These are phyloP conservation scores for Wickerhamiella allomyrinae DNA, from an alignment of 805 yeast species.

Conservation along the genomic window DNA sequence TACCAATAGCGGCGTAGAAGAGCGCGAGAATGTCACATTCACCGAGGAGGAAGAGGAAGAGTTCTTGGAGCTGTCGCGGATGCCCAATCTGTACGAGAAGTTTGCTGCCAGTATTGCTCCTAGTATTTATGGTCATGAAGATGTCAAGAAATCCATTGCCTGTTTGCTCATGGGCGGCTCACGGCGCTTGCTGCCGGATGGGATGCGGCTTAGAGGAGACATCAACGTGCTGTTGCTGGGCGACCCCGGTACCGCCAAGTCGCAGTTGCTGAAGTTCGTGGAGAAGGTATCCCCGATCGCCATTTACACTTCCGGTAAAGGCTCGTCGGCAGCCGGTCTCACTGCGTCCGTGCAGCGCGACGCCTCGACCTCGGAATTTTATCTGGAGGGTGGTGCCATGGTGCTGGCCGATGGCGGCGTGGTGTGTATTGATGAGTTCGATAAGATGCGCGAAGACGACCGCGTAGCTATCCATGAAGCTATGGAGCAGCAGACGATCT, in stretches of 20 bases:
- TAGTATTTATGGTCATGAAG: conserved; percentile 84
- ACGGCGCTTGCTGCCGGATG: conserved; percentile 82
- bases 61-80: conserved; percentile 63
- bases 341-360: conserved; percentile 97
- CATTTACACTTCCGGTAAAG: conserved; percentile 95
- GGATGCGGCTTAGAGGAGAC: conserved; percentile 94
- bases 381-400: conserved; percentile 98
- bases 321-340: conserved; percentile 98
- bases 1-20: conserved; percentile 62
- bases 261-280: conserved; percentile 87
- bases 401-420: conserved; percentile 99
- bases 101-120: conserved; percentile 89
- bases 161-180: conserved; percentile 92
- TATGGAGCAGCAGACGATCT: conserved; percentile 98
- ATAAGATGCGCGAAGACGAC: conserved; percentile 98
- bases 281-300: conserved; percentile 91
- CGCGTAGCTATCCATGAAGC: conserved; percentile 99
- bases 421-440: conserved; percentile 97
- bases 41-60: conserved; percentile 92
- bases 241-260: conserved; percentile 98
- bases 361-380: conserved; percentile 70
- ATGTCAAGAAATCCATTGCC: conserved; percentile 84
- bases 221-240: conserved; percentile 86
- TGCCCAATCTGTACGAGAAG: conserved; percentile 74
- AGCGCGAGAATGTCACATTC: conserved; percentile 47